Percentiles rank a stretch among this genome's conserved stretches.
Conservation (phyloP, 2,329 filamentous ascomycete species). For the Westerdykella aurantiaca region DNA sequence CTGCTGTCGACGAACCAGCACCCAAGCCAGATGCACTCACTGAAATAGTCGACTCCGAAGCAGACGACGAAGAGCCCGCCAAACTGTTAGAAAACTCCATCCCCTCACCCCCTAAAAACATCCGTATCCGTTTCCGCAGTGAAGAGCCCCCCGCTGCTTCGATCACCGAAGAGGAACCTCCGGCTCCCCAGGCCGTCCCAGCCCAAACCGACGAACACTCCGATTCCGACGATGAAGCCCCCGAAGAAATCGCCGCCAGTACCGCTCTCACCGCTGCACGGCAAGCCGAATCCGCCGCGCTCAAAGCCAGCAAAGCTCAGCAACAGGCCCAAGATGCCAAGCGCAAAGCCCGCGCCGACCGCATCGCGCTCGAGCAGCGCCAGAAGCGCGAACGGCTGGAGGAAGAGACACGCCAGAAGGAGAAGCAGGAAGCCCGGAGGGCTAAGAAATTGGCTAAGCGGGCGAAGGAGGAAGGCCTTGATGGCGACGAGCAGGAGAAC, state of each 20-base stretch:
- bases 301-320: slow-evolving; percentile 24
- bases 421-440: slow-evolving; percentile 23
- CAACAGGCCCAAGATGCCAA: slow-evolving; percentile 22
- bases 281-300: slow-evolving; percentile 24
- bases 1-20: background rate
- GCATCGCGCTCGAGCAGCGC: slow-evolving; percentile 29
- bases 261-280: slow-evolving; percentile 25
- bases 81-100: background rate
- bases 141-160: slow-evolving; percentile 23
- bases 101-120: slow-evolving; percentile 10
- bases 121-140: slow-evolving; percentile 32
- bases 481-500: background rate
- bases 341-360: slow-evolving; percentile 25
- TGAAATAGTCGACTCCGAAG: background rate
- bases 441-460: slow-evolving; percentile 22
- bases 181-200: background rate
- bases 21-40: no score
- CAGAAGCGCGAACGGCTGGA: slow-evolving; percentile 27
- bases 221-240: slow-evolving; percentile 34
- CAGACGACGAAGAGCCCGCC: background rate
- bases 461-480: background rate
- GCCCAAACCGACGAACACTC: slow-evolving; percentile 17
- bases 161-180: background rate
- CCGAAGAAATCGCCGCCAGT: slow-evolving; percentile 33
- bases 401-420: slow-evolving; percentile 26